Base-by-base conservation (phyloP, 2,329 filamentous ascomycete genomes). In the Ploettnerulaceae sp. region DNA sequence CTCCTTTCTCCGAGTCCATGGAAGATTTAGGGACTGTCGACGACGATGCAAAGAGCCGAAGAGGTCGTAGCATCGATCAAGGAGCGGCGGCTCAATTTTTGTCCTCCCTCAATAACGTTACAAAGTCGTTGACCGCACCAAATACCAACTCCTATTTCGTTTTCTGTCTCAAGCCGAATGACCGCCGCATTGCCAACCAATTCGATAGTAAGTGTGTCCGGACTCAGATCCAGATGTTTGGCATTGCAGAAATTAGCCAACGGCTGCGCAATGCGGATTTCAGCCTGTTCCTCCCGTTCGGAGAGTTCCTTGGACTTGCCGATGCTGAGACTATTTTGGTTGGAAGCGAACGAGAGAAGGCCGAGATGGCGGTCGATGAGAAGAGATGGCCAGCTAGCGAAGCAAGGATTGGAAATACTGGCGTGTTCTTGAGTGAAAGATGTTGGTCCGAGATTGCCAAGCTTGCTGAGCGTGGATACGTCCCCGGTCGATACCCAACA, bases 171-270 rank as follows among this genome's bases (percentile, higher is more conserved):
- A 98, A 98, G 69, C 91, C 93, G 17, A 98, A 98, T 58, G 93
- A 98, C 64, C 80, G 93, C 43, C 82, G 93, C 39, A 98, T 98
- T 56, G 91, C 93, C 52, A 98, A 98, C 58, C 93, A 98, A 62
- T 98, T 97, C 59, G 93, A 98, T 67, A 96, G 89, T 76, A 97
- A 97, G 67, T 98, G 93, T 64, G 93, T 98, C 17, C 83, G 93
- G 3, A 87, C 86, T 8, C 93, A 98, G 64, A 79, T 98, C 1
- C 91, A 97, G 63, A 95, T 89, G 0, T 88, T 97, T 57, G 93
- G 93, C 24, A 95, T 98, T 60, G 90, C 90, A 1, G 93, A 98
- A 64, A 96, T 98, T 66, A 95, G 90, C 63, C 90, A 96, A 63
- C 79, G 93, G 15, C 75, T 98, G 29, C 81, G 90, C 39, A 91